Percentiles rank a stretch among this genome's conserved stretches.
Evolutionary conservation across 495 filamentous ascomycete species (phyloP).

Genomic region (Aspergillus kassunensis): DNA sequence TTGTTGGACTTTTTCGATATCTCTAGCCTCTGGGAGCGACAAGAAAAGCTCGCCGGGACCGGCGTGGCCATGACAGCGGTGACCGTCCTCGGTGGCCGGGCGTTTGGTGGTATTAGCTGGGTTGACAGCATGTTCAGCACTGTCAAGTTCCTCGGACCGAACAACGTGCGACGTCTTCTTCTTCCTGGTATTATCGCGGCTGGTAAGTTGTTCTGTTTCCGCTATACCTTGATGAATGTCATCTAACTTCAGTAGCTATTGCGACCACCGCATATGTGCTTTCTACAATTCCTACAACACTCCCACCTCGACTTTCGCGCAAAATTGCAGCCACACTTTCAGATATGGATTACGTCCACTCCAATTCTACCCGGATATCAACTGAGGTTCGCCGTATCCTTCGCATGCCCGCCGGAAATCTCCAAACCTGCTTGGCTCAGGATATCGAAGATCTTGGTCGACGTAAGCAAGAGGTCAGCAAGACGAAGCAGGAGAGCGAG

Average conservation of each 20-base stretch:
- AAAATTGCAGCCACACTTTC: conserved; percentile 78
- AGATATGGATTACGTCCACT: conserved; percentile 85
- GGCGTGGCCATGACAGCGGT: conserved; percentile 90
- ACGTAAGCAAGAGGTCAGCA: conserved; percentile 73
- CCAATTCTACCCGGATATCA: conserved; percentile 78
- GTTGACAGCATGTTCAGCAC: conserved; percentile 81
- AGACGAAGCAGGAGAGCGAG: conserved; percentile 69
- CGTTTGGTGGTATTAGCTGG: conserved; percentile 82
- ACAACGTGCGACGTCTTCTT: conserved; percentile 76
- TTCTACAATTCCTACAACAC: conserved; percentile 77
- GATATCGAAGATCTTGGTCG: conserved; percentile 75
- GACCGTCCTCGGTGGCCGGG: conserved; percentile 75
- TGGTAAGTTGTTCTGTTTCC: conserved; percentile 52
- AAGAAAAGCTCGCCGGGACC: conserved; percentile 91
- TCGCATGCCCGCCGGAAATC: conserved; percentile 74
- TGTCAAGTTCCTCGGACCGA: conserved; percentile 73
- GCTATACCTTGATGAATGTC: background rate
- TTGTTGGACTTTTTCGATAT: conserved; percentile 92
- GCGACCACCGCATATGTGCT: conserved; percentile 75
- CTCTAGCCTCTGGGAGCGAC: conserved; percentile 72
- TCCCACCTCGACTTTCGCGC: conserved; percentile 78
- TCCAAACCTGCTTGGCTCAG: conserved; percentile 73
- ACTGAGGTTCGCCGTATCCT: conserved; percentile 81
- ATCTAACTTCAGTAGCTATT: conserved; percentile 53
- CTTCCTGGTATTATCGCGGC: conserved; percentile 73